Base-by-base conservation (phyloP, 2,329 filamentous ascomycete species). In the Aspergillus novoparasiticus region DNA sequence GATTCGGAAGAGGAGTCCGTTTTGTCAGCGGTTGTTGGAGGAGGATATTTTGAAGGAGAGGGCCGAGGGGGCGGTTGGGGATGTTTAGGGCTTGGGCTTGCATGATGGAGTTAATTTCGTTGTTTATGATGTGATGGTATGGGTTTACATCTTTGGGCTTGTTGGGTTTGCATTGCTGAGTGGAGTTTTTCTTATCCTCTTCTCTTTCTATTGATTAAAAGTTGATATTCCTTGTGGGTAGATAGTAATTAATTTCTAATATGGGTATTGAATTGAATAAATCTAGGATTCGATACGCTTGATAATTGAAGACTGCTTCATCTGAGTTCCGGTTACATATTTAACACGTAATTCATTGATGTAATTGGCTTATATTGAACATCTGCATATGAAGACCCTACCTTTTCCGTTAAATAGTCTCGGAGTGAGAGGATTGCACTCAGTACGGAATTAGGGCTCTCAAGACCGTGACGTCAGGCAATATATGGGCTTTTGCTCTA, bases 1-100 rank as follows among this genome's bases (percentile, higher is more conserved):
- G 68, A 71, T 76, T 14, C 65, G 74, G 5, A 68, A 68, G 61
- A 64, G 66, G 56, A 77, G 75, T 65, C 62, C 66, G 4, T 76
- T 76, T 54, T 76, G 75, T 58, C 73, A 74, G 59, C 68, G 68
- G 48, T 58, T 76, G 60, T 30, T 70, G 48, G 62, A 69, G 61
- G 66, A 70, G 34, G 73, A 73, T 39, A 2, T 3, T 16, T 50
- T 30, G 26, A 50, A 50, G 14, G 58, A 62, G 51, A 28, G 68
- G 53, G 46, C 54, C 1, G 43, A 30, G 45, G 65, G 63, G 14
- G 2, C 32, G 6, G 9, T 12, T 3, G 51, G 14, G 4, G 36
- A 11, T 26, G 21, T 12, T 11, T 34, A 53, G 19, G 30, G 30
- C 26, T 4, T 32, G n/a, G 11, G 16, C 26, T 28, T n/a, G 4